Base-by-base conservation (phyloP, 495 filamentous ascomycete species). In the Cercophora scortea region DNA sequence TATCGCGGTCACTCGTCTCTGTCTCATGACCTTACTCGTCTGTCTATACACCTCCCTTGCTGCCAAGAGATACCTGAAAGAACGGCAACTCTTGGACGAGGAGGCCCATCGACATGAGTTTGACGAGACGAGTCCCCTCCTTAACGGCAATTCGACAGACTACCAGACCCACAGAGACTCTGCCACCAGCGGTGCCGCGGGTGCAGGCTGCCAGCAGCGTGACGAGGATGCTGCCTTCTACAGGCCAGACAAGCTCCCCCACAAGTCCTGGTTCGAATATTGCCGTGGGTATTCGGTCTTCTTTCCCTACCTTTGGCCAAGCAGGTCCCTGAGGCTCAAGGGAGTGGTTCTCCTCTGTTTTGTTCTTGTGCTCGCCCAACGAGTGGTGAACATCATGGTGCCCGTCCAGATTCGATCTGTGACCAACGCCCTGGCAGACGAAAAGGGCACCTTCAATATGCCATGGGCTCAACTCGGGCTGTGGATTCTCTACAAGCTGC, bases 221-320 rank as follows among this genome's bases (percentile, higher is more conserved):
- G 75, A 73, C 52, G 67, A 71, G 16, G 62, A 67, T 35, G 76
- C 75, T 1, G 78, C 73, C 7, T 79, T 79, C 56, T 79, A 81
- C 60, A 63, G 77, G 39, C 76, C 74, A 13, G 70, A 75, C 18
- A 75, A 73, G 49, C 64, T 67, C 12, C 68, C 67, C 0, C 66
- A 63, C 49, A 70, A 69, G 55, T 68, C 68, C 7, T 74, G 68
- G 68, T 69, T 63, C 56, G 93, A 96, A 64, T 98, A 98, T 63
- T 71, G 92, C 46, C 82, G 83, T 52, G 87, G 88, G 16, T 97
- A 95, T 65, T 84, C 82, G 15, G 72, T 95, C 18, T 94, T 97
- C 70, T 90, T 95, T 67, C 91, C 90, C 0, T 97, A 95, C 61
- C 81, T 96, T 41, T 97, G 92, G 92, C 92, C 89, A 13, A 84